phyloP scores from a whole-genome alignment of 257 asterid species.

The Nicotiana attenuata region DNA sequence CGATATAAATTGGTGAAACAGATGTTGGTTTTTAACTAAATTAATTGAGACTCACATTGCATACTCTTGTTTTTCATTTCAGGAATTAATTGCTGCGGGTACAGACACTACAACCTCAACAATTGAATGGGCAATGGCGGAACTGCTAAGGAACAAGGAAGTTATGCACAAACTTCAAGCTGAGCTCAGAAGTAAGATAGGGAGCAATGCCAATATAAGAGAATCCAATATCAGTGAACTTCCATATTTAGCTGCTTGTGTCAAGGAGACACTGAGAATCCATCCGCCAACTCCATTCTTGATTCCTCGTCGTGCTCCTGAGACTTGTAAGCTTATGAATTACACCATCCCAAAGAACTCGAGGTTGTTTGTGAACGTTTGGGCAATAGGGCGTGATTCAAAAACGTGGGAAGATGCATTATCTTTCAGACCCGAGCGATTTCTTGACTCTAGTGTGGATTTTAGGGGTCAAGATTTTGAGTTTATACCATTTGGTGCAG shows the following conservation, averaged over 20 bases:
- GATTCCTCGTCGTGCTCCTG: conserved; percentile 31
- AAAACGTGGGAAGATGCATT: conserved; percentile 32
- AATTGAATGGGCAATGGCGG: conserved; percentile 33
- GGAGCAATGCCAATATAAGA: neutral
- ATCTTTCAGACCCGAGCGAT: conserved; percentile 30
- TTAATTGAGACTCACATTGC: too few species aligned
- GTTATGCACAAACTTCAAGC: conserved; percentile 13
- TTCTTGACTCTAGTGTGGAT: conserved; percentile 22
- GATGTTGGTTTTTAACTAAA: neutral
- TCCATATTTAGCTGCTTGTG: conserved; percentile 35
- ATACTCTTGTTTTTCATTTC: neutral
- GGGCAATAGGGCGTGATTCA: conserved; percentile 43
- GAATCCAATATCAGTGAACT: conserved; percentile 12
- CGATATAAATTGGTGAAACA: neutral
- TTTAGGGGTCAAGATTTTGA: conserved; percentile 44
- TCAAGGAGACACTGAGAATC: conserved; percentile 40
- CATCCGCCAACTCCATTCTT: conserved; percentile 46
- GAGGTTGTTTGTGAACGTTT: conserved; percentile 23
- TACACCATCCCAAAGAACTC: conserved; percentile 33
- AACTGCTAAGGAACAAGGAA: conserved; percentile 21
- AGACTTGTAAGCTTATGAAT: conserved; percentile 29
- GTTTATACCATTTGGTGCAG: conserved; percentile 43
- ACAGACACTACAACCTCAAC: conserved; percentile 40
- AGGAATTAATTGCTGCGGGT: conserved; percentile 36
- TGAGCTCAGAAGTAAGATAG: conserved; percentile 15